Evolutionary conservation across 2,329 filamentous ascomycete species (phyloP).

Genomic region (Stachybotrys chartarum): DNA sequence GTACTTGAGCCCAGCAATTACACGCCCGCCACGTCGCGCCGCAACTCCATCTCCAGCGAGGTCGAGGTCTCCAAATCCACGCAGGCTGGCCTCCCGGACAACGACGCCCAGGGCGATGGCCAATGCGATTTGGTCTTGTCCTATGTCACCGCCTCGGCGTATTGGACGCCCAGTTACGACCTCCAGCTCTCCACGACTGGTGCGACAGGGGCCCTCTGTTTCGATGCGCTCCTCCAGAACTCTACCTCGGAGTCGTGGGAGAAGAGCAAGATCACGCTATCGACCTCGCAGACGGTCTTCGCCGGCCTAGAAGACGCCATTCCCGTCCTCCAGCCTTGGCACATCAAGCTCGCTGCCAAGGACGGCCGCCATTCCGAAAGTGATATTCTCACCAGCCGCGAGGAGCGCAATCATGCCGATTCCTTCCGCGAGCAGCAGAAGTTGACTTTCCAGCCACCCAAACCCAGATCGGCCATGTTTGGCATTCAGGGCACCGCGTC

Average conservation of each 20-base stretch:
- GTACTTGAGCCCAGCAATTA: slow-evolving; percentile 37
- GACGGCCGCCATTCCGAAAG: slow-evolving; percentile 4
- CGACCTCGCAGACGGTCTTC: slow-evolving; percentile 55
- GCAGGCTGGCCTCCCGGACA: slow-evolving; percentile 19
- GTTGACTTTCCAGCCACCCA: background rate
- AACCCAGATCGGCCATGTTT: slow-evolving; percentile 3
- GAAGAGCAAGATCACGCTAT: slow-evolving; percentile 52
- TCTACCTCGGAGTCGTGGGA: slow-evolving; percentile 57
- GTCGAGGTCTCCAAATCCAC: slow-evolving; percentile 36
- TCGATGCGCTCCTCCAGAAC: slow-evolving; percentile 57
- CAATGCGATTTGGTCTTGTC: slow-evolving; percentile 44
- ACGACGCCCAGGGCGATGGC: slow-evolving; percentile 7
- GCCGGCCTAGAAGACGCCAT: slow-evolving; percentile 47
- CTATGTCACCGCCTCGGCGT: slow-evolving; percentile 51
- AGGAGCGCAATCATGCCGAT: slow-evolving; percentile 27
- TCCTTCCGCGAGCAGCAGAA: slow-evolving; percentile 19
- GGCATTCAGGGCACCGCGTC: background rate
- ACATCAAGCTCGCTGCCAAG: slow-evolving; percentile 38
- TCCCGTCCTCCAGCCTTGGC: slow-evolving; percentile 50
- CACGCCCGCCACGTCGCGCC: slow-evolving; percentile 39
- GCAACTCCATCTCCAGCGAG: slow-evolving; percentile 45
- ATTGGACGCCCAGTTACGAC: slow-evolving; percentile 57
- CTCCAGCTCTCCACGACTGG: slow-evolving; percentile 50
- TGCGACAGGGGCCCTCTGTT: slow-evolving; percentile 46
- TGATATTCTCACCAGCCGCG: slow-evolving; percentile 28